Percentiles rank a stretch among this genome's conserved stretches.
These are phyloP conservation scores for Diaporthe citriasiana DNA, from an alignment of 2,329 filamentous ascomycete species.

Conservation along the genomic window DNA sequence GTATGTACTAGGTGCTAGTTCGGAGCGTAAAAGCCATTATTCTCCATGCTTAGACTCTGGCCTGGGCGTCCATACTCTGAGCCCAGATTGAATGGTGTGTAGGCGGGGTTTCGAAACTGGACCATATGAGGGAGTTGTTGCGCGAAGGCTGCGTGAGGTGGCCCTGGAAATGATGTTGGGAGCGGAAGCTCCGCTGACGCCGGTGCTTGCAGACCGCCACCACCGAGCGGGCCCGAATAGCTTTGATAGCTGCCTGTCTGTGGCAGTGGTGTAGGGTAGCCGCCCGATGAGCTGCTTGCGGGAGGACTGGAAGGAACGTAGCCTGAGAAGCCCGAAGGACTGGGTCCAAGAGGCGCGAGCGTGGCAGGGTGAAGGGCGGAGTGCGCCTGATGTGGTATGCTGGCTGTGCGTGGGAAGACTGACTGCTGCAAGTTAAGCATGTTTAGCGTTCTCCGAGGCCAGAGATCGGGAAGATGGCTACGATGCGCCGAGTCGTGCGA, in stretches of 20 bases:
- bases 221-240: conserved; percentile 10
- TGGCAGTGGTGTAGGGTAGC: neutral
- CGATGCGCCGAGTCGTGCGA: conserved; percentile 11
- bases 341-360: conserved; percentile 24
- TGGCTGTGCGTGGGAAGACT: conserved; percentile 16
- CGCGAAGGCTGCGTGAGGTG: conserved; percentile 22
- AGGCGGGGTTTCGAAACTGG: conserved; percentile 29
- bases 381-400: conserved; percentile 16
- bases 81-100: neutral
- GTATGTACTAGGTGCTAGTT: neutral
- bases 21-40: conserved; percentile 15
- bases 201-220: conserved; percentile 23
- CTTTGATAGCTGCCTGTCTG: conserved; percentile 10
- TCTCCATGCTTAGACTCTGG: neutral
- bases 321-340: neutral
- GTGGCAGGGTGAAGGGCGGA: conserved; percentile 9
- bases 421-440: conserved; percentile 22
- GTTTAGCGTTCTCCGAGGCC: conserved; percentile 24
- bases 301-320: conserved; percentile 15
- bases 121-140: conserved; percentile 29
- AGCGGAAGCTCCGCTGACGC: conserved; percentile 16
- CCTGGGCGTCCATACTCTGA: conserved; percentile 5
- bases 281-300: neutral
- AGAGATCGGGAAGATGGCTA: neutral
- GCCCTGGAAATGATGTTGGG: conserved; percentile 18